These are phyloP conservation scores for Trichophyton benhamiae DNA, from an alignment of 2,329 filamentous ascomycete genomes.

Conservation along the genomic window DNA sequence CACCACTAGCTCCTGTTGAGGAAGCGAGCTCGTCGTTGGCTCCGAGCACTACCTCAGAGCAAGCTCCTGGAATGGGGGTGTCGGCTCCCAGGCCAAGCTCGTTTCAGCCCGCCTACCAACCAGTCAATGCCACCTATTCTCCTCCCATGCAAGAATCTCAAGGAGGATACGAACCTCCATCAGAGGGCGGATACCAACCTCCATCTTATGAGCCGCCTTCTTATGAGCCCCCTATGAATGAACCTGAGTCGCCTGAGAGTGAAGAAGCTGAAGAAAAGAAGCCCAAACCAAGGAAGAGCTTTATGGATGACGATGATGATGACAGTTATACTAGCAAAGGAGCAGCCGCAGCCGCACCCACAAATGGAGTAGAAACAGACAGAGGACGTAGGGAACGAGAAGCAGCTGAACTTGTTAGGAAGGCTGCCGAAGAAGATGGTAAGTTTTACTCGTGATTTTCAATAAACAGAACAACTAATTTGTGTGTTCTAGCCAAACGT, in stretches of 20 bases:
- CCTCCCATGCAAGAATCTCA: neutral
- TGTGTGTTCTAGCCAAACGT: conserved; percentile 28
- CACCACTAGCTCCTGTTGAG: conserved; percentile 30
- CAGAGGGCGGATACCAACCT: conserved; percentile 22
- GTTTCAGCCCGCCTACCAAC: neutral
- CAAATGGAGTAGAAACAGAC: conserved; percentile 42
- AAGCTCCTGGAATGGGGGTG: conserved; percentile 5
- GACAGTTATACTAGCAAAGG: conserved; percentile 49
- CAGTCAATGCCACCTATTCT: neutral
- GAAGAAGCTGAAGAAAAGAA: conserved; percentile 42
- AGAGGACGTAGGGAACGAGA: conserved; percentile 60
- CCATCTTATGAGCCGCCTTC: conserved; percentile 21
- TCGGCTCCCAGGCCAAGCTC: neutral
- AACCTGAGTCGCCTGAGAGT: conserved; percentile 38
- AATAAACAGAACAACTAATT: neutral
- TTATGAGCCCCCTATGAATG: conserved; percentile 15
- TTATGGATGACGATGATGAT: conserved; percentile 69
- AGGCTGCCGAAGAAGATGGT: conserved; percentile 61
- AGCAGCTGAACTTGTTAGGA: conserved; percentile 74
- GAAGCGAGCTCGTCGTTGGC: conserved; percentile 24
- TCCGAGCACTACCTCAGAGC: conserved; percentile 3
- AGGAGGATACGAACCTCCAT: conserved; percentile 23
- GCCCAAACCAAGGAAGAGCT: conserved; percentile 56
- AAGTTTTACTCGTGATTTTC: conserved; percentile 18
- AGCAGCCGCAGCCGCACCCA: conserved; percentile 23